These are phyloP conservation scores for Cladosporium sp. DNA, from an alignment of 2,329 filamentous ascomycete genomes.

Conservation along the genomic window DNA sequence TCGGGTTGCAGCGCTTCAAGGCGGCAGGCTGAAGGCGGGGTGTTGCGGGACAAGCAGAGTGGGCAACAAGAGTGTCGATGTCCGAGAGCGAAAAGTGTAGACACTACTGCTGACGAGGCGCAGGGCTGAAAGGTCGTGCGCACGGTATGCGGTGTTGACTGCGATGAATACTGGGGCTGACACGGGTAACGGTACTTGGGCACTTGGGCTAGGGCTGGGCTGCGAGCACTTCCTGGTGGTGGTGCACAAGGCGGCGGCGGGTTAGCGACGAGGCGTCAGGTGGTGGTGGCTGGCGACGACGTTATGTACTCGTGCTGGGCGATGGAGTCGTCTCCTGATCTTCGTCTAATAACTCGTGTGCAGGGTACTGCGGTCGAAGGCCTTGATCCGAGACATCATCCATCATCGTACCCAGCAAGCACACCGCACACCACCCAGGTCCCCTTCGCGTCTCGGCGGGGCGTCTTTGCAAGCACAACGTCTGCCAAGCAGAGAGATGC, in stretches of 20 bases:
- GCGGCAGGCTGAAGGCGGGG: not conserved
- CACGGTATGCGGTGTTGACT: not conserved
- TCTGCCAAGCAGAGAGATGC: not conserved
- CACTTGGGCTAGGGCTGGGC: not conserved
- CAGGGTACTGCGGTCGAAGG: not conserved
- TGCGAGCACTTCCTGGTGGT: not conserved
- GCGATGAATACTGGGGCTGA: not conserved
- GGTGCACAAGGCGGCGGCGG: not conserved
- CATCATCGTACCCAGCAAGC: not conserved
- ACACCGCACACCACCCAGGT: not conserved
- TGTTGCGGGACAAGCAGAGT: not conserved
- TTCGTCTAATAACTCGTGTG: not conserved
- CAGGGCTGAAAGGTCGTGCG: not conserved
- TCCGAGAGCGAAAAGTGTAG: not conserved
- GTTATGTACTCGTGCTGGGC: not conserved
- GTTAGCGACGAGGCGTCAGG: not conserved
- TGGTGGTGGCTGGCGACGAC: not conserved
- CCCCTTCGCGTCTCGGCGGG: not conserved
- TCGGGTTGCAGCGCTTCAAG: not conserved
- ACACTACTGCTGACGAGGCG: not conserved
- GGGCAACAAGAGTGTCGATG: not conserved
- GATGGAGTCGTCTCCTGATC: not conserved
- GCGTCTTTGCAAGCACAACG: not conserved
- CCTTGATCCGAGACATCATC: conserved; percentile 1
- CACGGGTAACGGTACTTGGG: not conserved